phyloP scores from a whole-genome alignment of 1,284 basidiomycete species.

The Paramarasmius palmivorus region DNA sequence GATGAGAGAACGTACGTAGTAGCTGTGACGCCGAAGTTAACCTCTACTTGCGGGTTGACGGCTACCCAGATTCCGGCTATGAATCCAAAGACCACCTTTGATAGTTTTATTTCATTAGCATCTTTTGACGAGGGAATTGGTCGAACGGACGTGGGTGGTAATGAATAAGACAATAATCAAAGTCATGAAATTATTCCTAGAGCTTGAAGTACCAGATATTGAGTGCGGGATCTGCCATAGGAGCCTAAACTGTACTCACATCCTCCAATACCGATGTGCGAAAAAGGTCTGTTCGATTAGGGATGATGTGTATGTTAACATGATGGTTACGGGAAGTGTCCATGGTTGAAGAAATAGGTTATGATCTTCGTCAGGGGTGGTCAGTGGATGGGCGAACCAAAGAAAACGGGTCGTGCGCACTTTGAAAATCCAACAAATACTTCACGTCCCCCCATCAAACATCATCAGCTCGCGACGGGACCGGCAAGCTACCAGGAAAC shows the following conservation, averaged over 20 bases:
- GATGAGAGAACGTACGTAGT: neutral
- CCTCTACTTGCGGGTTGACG: neutral
- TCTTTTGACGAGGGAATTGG: neutral
- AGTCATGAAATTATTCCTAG: constrained; percentile 5
- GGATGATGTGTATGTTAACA: constrained; percentile 5
- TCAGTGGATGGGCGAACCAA: neutral
- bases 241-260: neutral
- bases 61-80: neutral
- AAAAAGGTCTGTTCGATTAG: constrained; percentile 8
- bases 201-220: neutral
- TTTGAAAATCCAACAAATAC: no score
- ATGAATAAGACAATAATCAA: neutral
- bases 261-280: constrained; percentile 6
- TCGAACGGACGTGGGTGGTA: constrained; percentile 3
- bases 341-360: neutral
- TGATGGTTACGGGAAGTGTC: constrained; percentile 1
- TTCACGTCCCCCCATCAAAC: no score
- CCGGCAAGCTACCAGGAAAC: neutral
- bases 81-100: constrained; percentile 6
- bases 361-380: neutral
- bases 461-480: no score
- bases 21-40: neutral
- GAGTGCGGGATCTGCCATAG: neutral
- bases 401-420: neutral
- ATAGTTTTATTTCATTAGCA: neutral